phyloP scores from a whole-genome alignment of 1,284 basidiomycete species.

The Malassezia nana region DNA sequence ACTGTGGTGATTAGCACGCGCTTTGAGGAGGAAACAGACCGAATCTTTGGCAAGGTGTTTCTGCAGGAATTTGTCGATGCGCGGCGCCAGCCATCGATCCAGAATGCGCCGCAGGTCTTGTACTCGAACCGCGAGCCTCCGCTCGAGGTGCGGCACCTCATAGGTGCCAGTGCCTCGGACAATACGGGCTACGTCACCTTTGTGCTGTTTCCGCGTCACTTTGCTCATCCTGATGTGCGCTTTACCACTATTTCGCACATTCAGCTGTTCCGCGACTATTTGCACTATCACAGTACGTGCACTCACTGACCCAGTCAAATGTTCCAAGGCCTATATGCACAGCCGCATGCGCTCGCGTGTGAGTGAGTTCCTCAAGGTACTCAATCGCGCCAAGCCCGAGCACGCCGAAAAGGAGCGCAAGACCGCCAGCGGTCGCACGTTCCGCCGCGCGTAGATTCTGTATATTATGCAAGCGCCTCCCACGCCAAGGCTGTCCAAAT shows the following conservation, averaged over 20 bases:
- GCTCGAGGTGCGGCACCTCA: constrained; percentile 79
- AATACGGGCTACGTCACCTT: constrained; percentile 98
- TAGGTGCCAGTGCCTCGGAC: constrained; percentile 70
- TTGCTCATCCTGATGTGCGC: constrained; percentile 63
- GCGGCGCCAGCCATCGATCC: constrained; percentile 77
- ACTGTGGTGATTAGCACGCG: constrained; percentile 95
- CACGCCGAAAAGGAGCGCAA: constrained; percentile 70
- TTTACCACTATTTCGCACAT: constrained; percentile 85
- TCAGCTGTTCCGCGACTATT: constrained; percentile 92
- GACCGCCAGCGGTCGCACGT: constrained; percentile 59
- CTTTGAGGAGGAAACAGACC: constrained; percentile 94
- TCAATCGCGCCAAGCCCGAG: constrained; percentile 97
- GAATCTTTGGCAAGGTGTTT: constrained; percentile 93
- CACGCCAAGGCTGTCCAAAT: constrained; percentile 18
- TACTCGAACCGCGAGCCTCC: constrained; percentile 93
- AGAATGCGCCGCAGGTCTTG: constrained; percentile 95
- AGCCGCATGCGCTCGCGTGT: constrained; percentile 91
- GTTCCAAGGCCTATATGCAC: constrained; percentile 99
- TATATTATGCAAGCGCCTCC: constrained; percentile 4
- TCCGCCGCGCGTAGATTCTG: constrained; percentile 28
- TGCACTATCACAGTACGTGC: constrained; percentile 71
- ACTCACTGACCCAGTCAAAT: constrained; percentile 61
- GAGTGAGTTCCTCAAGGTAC: constrained; percentile 90
- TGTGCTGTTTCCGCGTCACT: constrained; percentile 94
- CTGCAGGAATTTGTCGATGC: constrained; percentile 99